Evolutionary conservation across 805 yeast species (phyloP).

Genomic region (Hanseniaspora clermontiae): DNA sequence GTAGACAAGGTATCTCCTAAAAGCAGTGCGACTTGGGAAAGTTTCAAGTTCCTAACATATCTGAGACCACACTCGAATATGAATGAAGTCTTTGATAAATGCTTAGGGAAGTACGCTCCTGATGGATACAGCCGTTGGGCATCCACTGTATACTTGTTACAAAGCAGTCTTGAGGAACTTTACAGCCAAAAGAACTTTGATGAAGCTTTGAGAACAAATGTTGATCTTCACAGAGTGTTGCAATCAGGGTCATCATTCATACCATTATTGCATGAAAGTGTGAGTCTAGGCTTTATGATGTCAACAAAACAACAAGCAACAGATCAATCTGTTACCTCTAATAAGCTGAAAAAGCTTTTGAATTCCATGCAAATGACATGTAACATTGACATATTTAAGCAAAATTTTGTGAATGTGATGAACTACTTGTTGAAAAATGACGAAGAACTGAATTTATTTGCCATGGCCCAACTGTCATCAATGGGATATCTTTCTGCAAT

Average conservation of each 20-base stretch:
- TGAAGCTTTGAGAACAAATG: background rate
- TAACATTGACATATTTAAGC: constrained; percentile 6
- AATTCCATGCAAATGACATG: background rate
- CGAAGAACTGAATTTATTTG: background rate
- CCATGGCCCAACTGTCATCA: constrained; percentile 5
- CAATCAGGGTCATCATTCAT: background rate
- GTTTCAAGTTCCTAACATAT: background rate
- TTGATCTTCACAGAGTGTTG: background rate
- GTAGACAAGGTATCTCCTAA: background rate
- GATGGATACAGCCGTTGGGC: background rate
- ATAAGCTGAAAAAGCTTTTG: background rate
- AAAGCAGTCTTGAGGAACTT: background rate
- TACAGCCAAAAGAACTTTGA: background rate
- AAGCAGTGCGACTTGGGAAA: constrained; percentile 5
- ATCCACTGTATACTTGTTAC: background rate
- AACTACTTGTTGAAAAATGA: background rate
- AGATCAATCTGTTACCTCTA: background rate
- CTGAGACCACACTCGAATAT: background rate
- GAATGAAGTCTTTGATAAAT: background rate
- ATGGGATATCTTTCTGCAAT: constrained; percentile 7
- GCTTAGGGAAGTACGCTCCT: background rate
- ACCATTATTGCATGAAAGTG: background rate
- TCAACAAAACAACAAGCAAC: background rate
- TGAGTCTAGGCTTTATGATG: background rate
- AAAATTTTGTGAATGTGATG: constrained; percentile 11